A percentile compares a stretch with the other conserved stretches of the same genome.
phyloP scores from a whole-genome alignment of 768 basidiomycete genomes.

The Psilocybe tampanensis region DNA sequence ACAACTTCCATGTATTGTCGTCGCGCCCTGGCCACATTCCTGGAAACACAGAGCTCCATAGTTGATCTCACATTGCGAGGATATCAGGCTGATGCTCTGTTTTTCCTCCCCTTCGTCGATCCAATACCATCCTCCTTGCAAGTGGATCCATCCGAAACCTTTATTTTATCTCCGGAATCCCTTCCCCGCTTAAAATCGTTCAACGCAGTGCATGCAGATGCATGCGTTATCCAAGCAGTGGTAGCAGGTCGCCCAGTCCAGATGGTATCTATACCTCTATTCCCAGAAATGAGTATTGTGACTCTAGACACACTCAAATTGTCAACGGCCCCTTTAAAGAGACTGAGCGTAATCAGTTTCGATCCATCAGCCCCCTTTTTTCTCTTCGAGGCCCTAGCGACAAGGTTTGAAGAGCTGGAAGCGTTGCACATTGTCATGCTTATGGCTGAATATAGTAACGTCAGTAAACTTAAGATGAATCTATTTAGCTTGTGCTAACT shows the following conservation, averaged over 20 bases:
- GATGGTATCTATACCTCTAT: constrained; percentile 20
- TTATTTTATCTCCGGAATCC: constrained; percentile 38
- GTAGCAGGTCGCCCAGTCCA: constrained; percentile 33
- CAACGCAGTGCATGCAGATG: constrained; percentile 56
- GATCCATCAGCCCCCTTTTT: constrained; percentile 46
- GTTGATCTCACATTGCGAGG: constrained; percentile 59
- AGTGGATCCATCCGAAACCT: constrained; percentile 17
- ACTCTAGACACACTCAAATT: constrained; percentile 13
- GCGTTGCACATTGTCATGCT: constrained; percentile 64
- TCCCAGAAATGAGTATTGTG: constrained; percentile 15
- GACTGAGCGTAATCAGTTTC: constrained; percentile 62
- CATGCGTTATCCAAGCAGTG: constrained; percentile 45
- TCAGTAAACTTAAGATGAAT: constrained; percentile 26
- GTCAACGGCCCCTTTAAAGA: constrained; percentile 36
- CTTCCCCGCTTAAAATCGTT: constrained; percentile 52
- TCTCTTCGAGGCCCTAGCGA: constrained; percentile 49
- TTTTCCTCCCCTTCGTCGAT: constrained; percentile 20
- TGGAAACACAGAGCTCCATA: constrained; percentile 51
- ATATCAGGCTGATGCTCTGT: constrained; percentile 36
- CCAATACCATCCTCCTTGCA: constrained; percentile 13
- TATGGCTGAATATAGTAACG: constrained; percentile 48
- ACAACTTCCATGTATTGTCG: constrained; percentile 61
- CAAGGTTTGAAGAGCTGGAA: constrained; percentile 51
- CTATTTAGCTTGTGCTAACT: background rate
- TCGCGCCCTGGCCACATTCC: constrained; percentile 46